A percentile compares a stretch with the other conserved stretches of the same genome.
phyloP scores from a whole-genome alignment of 2,329 filamentous ascomycete genomes.

The Aspergillus calidoustus region DNA sequence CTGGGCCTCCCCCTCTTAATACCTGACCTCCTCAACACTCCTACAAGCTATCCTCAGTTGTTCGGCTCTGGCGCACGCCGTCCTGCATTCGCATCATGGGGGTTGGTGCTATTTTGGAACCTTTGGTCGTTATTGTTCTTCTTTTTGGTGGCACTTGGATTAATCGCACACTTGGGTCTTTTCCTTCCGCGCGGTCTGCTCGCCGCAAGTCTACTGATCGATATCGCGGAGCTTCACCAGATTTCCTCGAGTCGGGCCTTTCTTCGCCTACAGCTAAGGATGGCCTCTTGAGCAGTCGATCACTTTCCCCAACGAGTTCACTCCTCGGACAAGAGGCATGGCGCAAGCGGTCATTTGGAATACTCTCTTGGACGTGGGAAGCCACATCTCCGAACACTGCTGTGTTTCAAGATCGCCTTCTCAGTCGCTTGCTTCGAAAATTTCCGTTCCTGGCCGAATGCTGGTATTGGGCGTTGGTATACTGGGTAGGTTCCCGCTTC shows the following conservation, averaged over 20 bases:
- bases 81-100: slow-evolving; percentile 50
- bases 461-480: slow-evolving; percentile 78
- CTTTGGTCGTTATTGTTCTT: slow-evolving; percentile 63
- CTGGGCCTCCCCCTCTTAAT: not conserved
- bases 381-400: slow-evolving; percentile 66
- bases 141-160: slow-evolving; percentile 66
- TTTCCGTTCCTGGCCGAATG: slow-evolving; percentile 75
- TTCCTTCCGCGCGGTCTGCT: slow-evolving; percentile 21
- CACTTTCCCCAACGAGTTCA: slow-evolving; percentile 46
- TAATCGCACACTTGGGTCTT: slow-evolving; percentile 55
- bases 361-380: slow-evolving; percentile 52
- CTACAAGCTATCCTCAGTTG: not conserved
- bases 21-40: not conserved
- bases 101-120: slow-evolving; percentile 63
- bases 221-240: slow-evolving; percentile 38
- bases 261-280: slow-evolving; percentile 43
- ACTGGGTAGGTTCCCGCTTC: slow-evolving; percentile 64
- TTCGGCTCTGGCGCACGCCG: not conserved
- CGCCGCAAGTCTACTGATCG: slow-evolving; percentile 27
- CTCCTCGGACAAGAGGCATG: slow-evolving; percentile 52
- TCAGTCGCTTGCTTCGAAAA: slow-evolving; percentile 67
- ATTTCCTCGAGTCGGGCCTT: slow-evolving; percentile 46
- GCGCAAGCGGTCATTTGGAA: slow-evolving; percentile 54
- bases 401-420: slow-evolving; percentile 62
- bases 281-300: slow-evolving; percentile 36